Percentiles rank a stretch among this genome's conserved stretches.
Conservation (phyloP, 1,284 basidiomycete species). For the Ceratobasidium sp. region DNA sequence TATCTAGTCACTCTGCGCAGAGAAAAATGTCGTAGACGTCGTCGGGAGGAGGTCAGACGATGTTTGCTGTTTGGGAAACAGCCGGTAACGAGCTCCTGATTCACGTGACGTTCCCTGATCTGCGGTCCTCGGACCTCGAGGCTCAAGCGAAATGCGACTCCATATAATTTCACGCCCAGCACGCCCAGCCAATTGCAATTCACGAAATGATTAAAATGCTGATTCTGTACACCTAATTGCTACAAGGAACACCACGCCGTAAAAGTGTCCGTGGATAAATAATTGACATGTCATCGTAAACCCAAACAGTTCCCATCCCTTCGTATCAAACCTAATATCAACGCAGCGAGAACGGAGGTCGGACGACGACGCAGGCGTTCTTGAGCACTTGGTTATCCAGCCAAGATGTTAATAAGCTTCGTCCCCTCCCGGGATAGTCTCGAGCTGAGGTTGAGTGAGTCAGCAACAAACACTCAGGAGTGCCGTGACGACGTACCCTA, state of each 20-base stretch:
- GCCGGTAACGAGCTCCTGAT: conserved; percentile 13
- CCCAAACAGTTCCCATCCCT: conserved; percentile 43
- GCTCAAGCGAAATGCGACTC: too few relatives aligned
- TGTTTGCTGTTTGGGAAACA: not conserved
- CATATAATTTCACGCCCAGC: too few relatives aligned
- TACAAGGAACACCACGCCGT: conserved; percentile 40
- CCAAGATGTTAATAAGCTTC: conserved; percentile 13
- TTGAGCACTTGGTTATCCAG: conserved; percentile 25
- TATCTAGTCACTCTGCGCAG: not conserved
- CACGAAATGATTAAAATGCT: not conserved
- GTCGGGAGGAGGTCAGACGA: conserved; percentile 11
- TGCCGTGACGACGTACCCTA: conserved; percentile 67
- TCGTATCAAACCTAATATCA: conserved; percentile 45
- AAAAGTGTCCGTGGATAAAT: conserved; percentile 42
- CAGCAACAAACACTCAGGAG: conserved; percentile 60
- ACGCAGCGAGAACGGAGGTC: conserved; percentile 44
- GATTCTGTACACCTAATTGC: conserved; percentile 18
- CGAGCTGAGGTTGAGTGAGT: conserved; percentile 58
- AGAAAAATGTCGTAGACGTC: not conserved
- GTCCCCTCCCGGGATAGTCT: conserved; percentile 58
- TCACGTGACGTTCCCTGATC: conserved; percentile 31
- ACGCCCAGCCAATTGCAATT: not conserved
- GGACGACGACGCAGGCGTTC: conserved; percentile 45
- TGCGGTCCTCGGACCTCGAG: too few relatives aligned
- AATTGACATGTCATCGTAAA: conserved; percentile 20